Base-by-base conservation (phyloP, 495 filamentous ascomycete genomes). In the Penicillium roqueforti region DNA sequence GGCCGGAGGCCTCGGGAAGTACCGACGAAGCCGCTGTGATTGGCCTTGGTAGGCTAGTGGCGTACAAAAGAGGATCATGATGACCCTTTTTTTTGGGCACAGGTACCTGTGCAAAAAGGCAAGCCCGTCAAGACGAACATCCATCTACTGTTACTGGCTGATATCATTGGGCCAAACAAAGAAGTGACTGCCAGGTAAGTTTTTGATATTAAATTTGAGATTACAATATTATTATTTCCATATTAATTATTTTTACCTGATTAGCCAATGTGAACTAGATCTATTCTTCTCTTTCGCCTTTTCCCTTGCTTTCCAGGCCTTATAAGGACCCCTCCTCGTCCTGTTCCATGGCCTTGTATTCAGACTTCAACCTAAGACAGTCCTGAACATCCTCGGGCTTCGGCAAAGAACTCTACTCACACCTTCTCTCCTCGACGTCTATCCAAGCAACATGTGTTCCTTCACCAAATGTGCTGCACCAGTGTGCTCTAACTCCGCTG, bases 401-500 rank as follows among this genome's bases (percentile, higher is more conserved):
- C 28, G 34, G 36, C 25, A 20, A 19, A 41, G 25, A 40, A 22
- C 36, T 50, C 23, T 40, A 50, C 19, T 14, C 43, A 45, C 7
- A 18, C 9, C 4, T 38, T 26, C 23, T 29, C 8, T 14, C 19
- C 22, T 18, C 23, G 13, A 0, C 11, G 28, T 16, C 43, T 28
- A 28, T 6, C 25, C 2, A 11, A 3, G 22, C 18, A 56, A 20
- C 6, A 63, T 63, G 60, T 39, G 53, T 41, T 16, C 40, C 46
- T 54, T 53, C 28, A 20, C 51, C 1, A 10, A 38, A 20, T 38
- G 60, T 58, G 49, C 28, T 37, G 41, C 48, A 1, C 19, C 54
- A 25, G 48, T 29, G 46, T 62, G 57, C 55, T 51, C 55, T 36
- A 48, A 16, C 63, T 58, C 57, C 31, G 10, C 56, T 7, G 28